Evolutionary conservation across 768 basidiomycete genomes (phyloP).

Genomic region (Rhodotorula sphaerocarpa): DNA sequence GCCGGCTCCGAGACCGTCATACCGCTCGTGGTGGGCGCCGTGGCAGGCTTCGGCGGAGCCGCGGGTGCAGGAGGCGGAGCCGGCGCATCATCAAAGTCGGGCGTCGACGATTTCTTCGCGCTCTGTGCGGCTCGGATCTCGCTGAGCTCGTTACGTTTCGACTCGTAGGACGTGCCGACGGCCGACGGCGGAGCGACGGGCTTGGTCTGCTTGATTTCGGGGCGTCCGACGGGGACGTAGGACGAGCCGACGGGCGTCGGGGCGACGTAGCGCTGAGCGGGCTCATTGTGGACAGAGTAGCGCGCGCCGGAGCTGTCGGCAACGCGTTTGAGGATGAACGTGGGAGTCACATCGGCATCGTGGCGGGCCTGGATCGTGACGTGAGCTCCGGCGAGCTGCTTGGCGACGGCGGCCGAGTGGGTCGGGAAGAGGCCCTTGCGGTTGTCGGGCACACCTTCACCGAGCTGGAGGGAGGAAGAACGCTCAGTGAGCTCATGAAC

Average conservation of each 20-base stretch:
- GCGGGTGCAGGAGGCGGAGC: conserved; percentile 28
- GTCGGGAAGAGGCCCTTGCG: conserved; percentile 86
- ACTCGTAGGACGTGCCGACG: conserved; percentile 40
- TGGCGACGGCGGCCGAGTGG: conserved; percentile 70
- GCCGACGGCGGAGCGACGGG: conserved; percentile 27
- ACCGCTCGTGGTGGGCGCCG: conserved; percentile 45
- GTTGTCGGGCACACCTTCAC: conserved; percentile 85
- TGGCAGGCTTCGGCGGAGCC: conserved; percentile 43
- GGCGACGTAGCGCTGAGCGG: conserved; percentile 62
- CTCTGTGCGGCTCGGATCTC: conserved; percentile 42
- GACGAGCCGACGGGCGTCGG: conserved; percentile 54
- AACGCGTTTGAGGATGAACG: conserved; percentile 66
- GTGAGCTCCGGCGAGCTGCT: conserved; percentile 64
- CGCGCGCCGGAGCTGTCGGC: conserved; percentile 49
- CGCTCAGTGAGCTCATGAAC: too few species aligned
- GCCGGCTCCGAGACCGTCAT: conserved; percentile 42
- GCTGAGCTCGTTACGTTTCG: conserved; percentile 38
- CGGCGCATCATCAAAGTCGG: conserved; percentile 5
- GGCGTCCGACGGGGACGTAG: conserved; percentile 41
- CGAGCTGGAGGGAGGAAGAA: conserved; percentile 48
- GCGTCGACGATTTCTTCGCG: neutral
- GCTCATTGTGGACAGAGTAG: conserved; percentile 74
- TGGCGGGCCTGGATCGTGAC: conserved; percentile 78
- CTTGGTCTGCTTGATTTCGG: conserved; percentile 35
- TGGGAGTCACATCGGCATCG: conserved; percentile 76